Evolutionary conservation across 208 protist species (phyloP), one percentile per base, ranked within the genome.

Genomic region (Leishmania major): DNA sequence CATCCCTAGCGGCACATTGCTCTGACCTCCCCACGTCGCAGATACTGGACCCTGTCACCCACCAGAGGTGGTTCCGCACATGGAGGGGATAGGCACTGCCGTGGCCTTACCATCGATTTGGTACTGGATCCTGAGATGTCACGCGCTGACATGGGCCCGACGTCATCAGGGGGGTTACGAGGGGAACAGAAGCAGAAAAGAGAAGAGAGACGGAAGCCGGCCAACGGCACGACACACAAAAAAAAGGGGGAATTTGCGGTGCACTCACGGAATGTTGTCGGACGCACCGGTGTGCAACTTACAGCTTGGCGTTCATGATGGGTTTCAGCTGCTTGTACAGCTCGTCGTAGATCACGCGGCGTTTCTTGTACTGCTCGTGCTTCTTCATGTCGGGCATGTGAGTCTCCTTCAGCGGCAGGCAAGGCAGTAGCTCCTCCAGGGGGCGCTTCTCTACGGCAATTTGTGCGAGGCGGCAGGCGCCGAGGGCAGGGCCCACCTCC

Each of bases 391-490:
- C 89, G 3, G 91, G 90, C 62, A 81, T 55, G 87, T 96, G 93
- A 1, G 83, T 87, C 78, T 92, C 82, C 81, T 93, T 92, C 75
- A 95, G 78, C 49, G 81, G 82, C 25, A 94, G 82, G 10, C 81
- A 86, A 17, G 86, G 86, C 57, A 96, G 77, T 71, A 95, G 75
- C 77, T 91, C 86, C 79, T 86, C 83, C n/a, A 95, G 67, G 6
- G 88, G 83, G 2, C 85, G 82, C 70, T 87, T 87, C 73, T 96
- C 90, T 22, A 94, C 80, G 35, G 90, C 89, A 31, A 95, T 86
- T 85, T 94, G 93, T 11, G 93, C 91, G 35, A 96, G 86, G 49
- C 91, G 87, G 77, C 90, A 92, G 45, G 90, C 90, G 31, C 91
- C 91, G 5, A 95, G 87, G 4, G 91, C 88, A 10, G 91, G 89